Evolutionary conservation across 2,329 filamentous ascomycete species (phyloP), one percentile per base, ranked within the genome.

Genomic region (Fusarium scirpi): DNA sequence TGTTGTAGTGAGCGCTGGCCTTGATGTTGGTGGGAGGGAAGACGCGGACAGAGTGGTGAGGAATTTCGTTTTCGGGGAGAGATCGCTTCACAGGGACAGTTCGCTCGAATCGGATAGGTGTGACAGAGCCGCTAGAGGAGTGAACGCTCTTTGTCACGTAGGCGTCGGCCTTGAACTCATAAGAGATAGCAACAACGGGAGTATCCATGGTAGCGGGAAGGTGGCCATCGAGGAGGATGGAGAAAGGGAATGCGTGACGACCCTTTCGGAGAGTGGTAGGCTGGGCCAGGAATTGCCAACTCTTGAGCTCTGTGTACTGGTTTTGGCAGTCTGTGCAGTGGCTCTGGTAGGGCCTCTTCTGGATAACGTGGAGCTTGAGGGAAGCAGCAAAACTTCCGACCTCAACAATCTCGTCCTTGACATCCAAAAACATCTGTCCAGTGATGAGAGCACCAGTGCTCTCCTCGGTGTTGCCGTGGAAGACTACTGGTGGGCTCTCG

Each of bases 1-100:
- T 89, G 48, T 91, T 91, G 69, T 97, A 91, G 75, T 93, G 90
- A 68, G 96, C 92, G 76, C 90, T 91, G 62, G 94, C 92, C 72
- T 93, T 94, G 76, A 99, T 91, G 82, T 97, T 96, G 72, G 96
- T 99, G 0, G 96, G 95, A 49, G 95, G 96, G 82, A 99, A 99
- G 77, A 98, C 92, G 76, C 95, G 93, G 68, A 97, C 90, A 18
- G 93, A 97, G 81, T 94, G 91, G 81, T 97, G 95, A 66, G 97
- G 94, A 56, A 88, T 86, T 51, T 94, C 92, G 5, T 93, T 89
- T 56, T 91, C 82, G 10, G 82, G 86, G 27, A 98, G 88, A 34
- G 94, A 92, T 67, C 95, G 92, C 82, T 91, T 91, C 72, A 98
- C 87, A 58, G 90, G 85, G 46, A 98, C 84, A 12, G 87, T 86